Evolutionary conservation across 1,139 yeast genomes (phyloP).

Genomic region (Torulaspora pretoriensis): DNA sequence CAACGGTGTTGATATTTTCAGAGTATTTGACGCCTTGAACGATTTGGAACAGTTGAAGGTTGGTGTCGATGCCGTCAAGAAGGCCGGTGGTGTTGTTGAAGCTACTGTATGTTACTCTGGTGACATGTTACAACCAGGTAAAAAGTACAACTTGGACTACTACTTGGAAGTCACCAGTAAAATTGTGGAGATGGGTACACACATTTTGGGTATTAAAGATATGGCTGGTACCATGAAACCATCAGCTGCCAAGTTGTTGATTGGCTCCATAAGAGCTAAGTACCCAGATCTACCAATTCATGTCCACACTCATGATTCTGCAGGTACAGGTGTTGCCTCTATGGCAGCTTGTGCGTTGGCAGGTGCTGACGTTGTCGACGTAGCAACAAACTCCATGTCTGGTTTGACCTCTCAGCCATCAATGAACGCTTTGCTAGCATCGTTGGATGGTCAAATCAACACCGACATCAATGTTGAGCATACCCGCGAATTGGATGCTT

Average conservation of each 20-base stretch:
- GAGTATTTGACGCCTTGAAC: constrained; percentile 96
- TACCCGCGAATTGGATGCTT: constrained; percentile 80
- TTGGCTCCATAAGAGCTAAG: constrained; percentile 74
- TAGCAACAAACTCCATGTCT: constrained; percentile 94
- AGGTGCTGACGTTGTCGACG: constrained; percentile 98
- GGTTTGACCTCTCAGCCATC: constrained; percentile 99
- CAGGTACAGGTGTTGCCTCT: constrained; percentile 98
- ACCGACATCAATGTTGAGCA: constrained; percentile 65
- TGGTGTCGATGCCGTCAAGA: constrained; percentile 96
- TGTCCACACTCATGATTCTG: constrained; percentile 98
- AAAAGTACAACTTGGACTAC: constrained; percentile 91
- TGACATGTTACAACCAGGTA: constrained; percentile 92
- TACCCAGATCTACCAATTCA: constrained; percentile 95
- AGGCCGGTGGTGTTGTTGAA: constrained; percentile 98
- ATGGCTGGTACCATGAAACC: constrained; percentile 99
- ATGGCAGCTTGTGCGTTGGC: constrained; percentile 93
- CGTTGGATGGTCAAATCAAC: constrained; percentile 80
- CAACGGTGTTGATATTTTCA: constrained; percentile 93
- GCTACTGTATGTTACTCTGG: constrained; percentile 98
- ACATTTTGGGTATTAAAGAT: constrained; percentile 93
- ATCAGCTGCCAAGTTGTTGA: constrained; percentile 76
- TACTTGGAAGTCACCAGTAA: constrained; percentile 77
- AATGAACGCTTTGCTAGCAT: constrained; percentile 84
- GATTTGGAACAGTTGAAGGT: constrained; percentile 95
- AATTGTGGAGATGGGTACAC: constrained; percentile 92